Evolutionary conservation across 2,329 filamentous ascomycete species (phyloP), one percentile per base, ranked within the genome.

Genomic region (Trichocomaceae sp.): DNA sequence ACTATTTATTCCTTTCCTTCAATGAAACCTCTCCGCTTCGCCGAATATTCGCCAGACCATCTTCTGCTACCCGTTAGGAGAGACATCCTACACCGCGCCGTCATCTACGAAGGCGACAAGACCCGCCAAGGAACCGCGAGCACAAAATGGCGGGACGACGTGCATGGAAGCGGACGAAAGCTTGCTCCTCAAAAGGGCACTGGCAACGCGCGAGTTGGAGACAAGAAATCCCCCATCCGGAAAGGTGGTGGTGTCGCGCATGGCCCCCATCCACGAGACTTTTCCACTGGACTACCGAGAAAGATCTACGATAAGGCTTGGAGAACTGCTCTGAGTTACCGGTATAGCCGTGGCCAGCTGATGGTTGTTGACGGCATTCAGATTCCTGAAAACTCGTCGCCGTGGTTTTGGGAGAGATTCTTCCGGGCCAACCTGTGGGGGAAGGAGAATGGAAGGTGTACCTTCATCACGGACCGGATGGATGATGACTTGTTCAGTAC

Each of bases 261-360:
- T 66, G 93, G 93, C n/a, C 93, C 93, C 26, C 85, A 91, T 64
- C 91, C 91, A 23, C 82, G 93, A 69, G 90, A 97, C 75, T 99
- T 99, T 68, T 83, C 83, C 57, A 95, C 91, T 20, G 81, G 81
- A 15, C 78, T 99, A 54, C 90, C 87, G 64, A 81, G 81, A 68
- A 97, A 97, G 77, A 83, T 96, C 47, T 99, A 99, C 76, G 91
- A 97, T 73, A 80, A 95, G 64, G 93, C 93, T 9, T 97, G 90
- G 89, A 84, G 93, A 68, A 97, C 88, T 44, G 93, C 93, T 10
- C 80, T 99, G 61, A 93, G 87, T 66, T 95, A 96, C 77, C 84
- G 93, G 57, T 97, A 93, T 74, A 80, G 86, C 61, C 83, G 85
- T 61, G 93, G 91, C 48, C 89, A 97, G 76, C 76, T 99, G 64